phyloP scores from a whole-genome alignment of 768 basidiomycete genomes.

The Phaeotremella fagi region DNA sequence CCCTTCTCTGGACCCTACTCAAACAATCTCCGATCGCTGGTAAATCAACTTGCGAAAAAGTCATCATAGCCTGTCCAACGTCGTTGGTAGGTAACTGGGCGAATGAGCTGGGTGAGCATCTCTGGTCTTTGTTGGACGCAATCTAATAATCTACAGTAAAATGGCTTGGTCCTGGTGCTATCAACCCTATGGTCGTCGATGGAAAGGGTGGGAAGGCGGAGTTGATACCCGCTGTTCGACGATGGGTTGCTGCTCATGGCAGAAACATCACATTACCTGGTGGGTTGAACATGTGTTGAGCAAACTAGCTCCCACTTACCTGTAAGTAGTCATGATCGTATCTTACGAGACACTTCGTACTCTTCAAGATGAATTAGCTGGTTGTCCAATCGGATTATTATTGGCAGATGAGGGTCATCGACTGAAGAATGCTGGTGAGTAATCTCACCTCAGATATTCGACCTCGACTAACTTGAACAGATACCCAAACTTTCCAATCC shows the following conservation, averaged over 20 bases:
- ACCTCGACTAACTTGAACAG: slow-evolving; percentile 49
- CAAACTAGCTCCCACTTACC: too few relatives aligned
- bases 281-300: slow-evolving; percentile 43
- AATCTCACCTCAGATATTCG: slow-evolving; percentile 1
- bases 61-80: slow-evolving; percentile 93
- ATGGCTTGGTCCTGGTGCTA: slow-evolving; percentile 79
- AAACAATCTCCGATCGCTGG: slow-evolving; percentile 88
- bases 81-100: slow-evolving; percentile 98
- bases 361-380: slow-evolving; percentile 67
- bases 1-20: slow-evolving; percentile 87
- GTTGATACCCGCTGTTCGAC: slow-evolving; percentile 68
- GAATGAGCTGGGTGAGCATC: slow-evolving; percentile 71
- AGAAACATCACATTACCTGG: slow-evolving; percentile 89
- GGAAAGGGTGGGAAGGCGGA: slow-evolving; percentile 85
- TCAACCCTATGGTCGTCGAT: slow-evolving; percentile 81
- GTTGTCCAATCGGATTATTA: slow-evolving; percentile 80
- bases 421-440: slow-evolving; percentile 84
- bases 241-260: slow-evolving; percentile 86
- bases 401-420: slow-evolving; percentile 96
- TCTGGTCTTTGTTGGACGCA: neutral
- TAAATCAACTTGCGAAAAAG: slow-evolving; percentile 88
- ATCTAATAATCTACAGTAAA: slow-evolving; percentile 58
- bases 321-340: slow-evolving; percentile 96
- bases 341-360: slow-evolving; percentile 94
- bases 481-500: slow-evolving; percentile 80